Base-by-base conservation (phyloP, 495 filamentous ascomycete genomes). In the Amorphotheca resinae region DNA sequence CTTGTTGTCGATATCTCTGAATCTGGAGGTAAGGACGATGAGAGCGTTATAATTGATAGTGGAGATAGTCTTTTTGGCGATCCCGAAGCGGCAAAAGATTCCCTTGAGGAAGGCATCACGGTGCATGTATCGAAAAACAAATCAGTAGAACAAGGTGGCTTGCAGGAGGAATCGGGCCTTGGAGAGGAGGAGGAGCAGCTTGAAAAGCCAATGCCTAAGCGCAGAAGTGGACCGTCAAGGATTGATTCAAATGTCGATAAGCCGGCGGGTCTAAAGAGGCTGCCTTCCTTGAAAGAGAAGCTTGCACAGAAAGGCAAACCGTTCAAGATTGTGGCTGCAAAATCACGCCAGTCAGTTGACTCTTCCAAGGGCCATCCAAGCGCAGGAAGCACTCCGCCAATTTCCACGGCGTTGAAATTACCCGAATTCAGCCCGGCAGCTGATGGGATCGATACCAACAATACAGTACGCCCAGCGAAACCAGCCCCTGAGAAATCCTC, bases 61-160 rank as follows among this genome's bases (percentile, higher is more conserved):
- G 17, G 25, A 31, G 42, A 54, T 41, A 54, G 51, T 45, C 42
- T 54, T 12, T 50, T 50, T 41, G 51, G 42, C 14, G 51, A 54
- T 35, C 46, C 38, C n/a, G 31, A 34, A 14, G 38, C 46, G 17
- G 40, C 22, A 33, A 22, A 30, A n/a, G 26, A 38, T 11, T 32
- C 11, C 22, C 17, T 30, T 9, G 40, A 38, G 16, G 14, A 25
- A 15, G 21, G 31, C 3, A 43, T 26, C 12, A 37, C 23, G 14
- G 17, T 15, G 16, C 22, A 16, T 20, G 22, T 39, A 28, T 44
- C 42, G 4, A 28, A 46, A 9, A 30, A 18, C 3, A 28, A 11
- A 11, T 28, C n/a, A n/a, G n/a, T n/a, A n/a, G n/a, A n/a, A n/a
- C n/a, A n/a, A n/a, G n/a, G n/a, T n/a, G n/a, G n/a, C n/a, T n/a